Conservation (phyloP, 306 rosid genomes). For the Pachyrhizus erosus region DNA sequence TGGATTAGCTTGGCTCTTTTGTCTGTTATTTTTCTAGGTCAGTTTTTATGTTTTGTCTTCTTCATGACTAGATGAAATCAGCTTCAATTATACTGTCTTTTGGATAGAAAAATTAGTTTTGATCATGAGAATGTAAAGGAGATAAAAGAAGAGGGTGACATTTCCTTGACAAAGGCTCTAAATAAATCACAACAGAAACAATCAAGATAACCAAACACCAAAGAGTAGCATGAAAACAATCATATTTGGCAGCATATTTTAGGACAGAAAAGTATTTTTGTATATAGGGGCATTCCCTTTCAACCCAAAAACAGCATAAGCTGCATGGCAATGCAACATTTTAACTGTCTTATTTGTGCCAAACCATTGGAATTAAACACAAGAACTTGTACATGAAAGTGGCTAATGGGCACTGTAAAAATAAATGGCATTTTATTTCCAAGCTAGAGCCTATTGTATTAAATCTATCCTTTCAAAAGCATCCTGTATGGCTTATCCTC, state of each 20-base stretch:
- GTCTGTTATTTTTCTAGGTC: not conserved
- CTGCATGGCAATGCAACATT: not conserved
- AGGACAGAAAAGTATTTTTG: not conserved
- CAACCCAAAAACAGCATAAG: not conserved
- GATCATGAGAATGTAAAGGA: not conserved
- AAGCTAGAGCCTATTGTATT: no score
- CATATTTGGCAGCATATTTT: not conserved
- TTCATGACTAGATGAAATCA: conserved; percentile 3
- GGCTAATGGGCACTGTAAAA: not conserved
- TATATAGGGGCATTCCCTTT: conserved; percentile 12
- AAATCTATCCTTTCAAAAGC: no score
- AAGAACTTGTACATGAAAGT: not conserved
- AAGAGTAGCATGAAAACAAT: conserved; percentile 10
- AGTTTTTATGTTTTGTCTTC: not conserved
- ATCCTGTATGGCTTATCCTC: no score
- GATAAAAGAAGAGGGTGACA: conserved; percentile 11
- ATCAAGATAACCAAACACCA: not conserved
- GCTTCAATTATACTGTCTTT: not conserved
- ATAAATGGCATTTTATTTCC: not conserved
- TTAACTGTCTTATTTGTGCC: not conserved
- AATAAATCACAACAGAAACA: not conserved
- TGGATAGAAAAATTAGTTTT: not conserved
- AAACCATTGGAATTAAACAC: not conserved
- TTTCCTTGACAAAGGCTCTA: not conserved
- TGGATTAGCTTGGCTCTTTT: conserved; percentile 12